A percentile compares a stretch with the other conserved stretches of the same genome.
These are phyloP conservation scores for Ceratocystis variospora DNA, from an alignment of 2,329 filamentous ascomycete species.

Conservation along the genomic window DNA sequence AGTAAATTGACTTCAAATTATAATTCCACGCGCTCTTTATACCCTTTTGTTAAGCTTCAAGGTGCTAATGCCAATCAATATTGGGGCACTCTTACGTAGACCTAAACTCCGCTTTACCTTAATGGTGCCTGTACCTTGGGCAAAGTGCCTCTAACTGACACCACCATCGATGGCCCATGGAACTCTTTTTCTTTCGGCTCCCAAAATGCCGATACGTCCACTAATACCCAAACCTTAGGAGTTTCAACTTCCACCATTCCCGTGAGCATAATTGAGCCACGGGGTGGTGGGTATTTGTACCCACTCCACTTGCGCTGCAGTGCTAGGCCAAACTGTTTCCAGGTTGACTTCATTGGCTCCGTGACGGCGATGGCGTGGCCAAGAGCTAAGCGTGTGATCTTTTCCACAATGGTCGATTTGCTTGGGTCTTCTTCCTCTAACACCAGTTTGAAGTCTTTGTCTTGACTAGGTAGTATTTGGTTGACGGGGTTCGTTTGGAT, in stretches of 20 bases:
- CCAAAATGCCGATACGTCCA: slow-evolving; percentile 37
- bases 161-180: slow-evolving; percentile 19
- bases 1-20: no score
- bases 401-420: slow-evolving; percentile 13
- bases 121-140: slow-evolving; percentile 21
- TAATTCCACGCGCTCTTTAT: no score
- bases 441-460: slow-evolving; percentile 5
- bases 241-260: slow-evolving; percentile 36
- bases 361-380: slow-evolving; percentile 19
- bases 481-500: slow-evolving; percentile 13
- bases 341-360: slow-evolving; percentile 19
- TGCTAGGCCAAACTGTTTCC: slow-evolving; percentile 19
- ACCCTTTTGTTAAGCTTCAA: no score
- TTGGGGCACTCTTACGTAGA: neutral
- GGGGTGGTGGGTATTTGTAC: slow-evolving; percentile 29
- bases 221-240: slow-evolving; percentile 28
- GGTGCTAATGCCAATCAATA: no score
- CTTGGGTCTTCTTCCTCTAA: slow-evolving; percentile 14
- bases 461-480: slow-evolving; percentile 3
- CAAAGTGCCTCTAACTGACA: slow-evolving; percentile 17
- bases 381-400: slow-evolving; percentile 20
- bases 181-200: slow-evolving; percentile 34
- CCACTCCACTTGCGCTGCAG: slow-evolving; percentile 28
- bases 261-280: slow-evolving; percentile 33
- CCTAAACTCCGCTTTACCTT: neutral